Base-by-base conservation (phyloP, 1,284 basidiomycete genomes). In the Ustilago trichophora region DNA sequence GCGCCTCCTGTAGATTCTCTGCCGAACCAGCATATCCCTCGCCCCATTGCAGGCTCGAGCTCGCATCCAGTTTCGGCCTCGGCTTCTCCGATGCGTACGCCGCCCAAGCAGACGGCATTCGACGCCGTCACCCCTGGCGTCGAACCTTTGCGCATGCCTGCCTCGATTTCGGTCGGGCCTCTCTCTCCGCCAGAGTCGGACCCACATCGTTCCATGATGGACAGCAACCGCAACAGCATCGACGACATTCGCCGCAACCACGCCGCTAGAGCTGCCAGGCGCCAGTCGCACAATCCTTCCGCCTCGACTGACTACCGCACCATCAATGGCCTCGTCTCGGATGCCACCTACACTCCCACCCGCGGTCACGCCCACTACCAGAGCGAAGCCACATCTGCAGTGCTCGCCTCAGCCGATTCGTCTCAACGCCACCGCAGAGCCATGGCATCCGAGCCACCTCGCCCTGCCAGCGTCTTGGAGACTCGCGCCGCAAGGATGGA, bases 241-340 rank as follows among this genome's bases (percentile, higher is more conserved):
- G 73, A 76, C 37, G 73, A 74, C 45, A 76, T 76, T 36, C 63
- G 72, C 19, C 55, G 73, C 49, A 72, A 72, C 25, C 73, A 76
- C 33, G 73, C 73, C 15, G 68, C 69, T 11, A 53, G 73, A 42
- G 63, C 73, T 26, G 73, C 58, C 2, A 41, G 46, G 36, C 60
- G 53, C 12, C 54, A 56, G 36, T 57, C 58, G 11, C 35, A 55
- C 47, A 54, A 50, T 19, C 47, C 58, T 16, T 50, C 52, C 21
- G n/a, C n/a, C n/a, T 9, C 45, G 8, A 34, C 16, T 21, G 60
- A 52, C 15, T 31, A 41, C 4, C 43, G 43, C 18, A 22, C 40
- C 8, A 19, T 21, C 53, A 64, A 64, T n/a, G 60, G 60, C 12
- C 44, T 64, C 41, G 54, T 64, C 26, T 19, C 31, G 3, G 60